These are phyloP conservation scores for Xylariales sp. DNA, from an alignment of 2,329 filamentous ascomycete species.

Conservation along the genomic window DNA sequence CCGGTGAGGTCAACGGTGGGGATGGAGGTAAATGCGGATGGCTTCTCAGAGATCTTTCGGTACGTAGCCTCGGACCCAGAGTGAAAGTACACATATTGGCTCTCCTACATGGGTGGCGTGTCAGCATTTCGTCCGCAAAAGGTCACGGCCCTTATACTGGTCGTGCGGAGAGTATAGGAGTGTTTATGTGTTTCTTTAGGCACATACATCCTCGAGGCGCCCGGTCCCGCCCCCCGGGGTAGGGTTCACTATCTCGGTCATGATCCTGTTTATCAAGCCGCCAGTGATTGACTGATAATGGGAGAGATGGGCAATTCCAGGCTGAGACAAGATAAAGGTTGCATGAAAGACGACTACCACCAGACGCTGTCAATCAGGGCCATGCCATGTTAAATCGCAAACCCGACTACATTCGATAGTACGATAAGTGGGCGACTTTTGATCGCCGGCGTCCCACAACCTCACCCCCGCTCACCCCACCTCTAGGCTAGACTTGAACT, in stretches of 20 bases:
- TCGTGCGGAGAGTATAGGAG: not conserved
- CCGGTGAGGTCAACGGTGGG: conserved; percentile 24
- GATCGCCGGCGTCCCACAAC: too few species aligned
- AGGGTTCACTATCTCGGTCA: not conserved
- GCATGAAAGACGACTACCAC: too few species aligned
- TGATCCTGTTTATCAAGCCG: not conserved
- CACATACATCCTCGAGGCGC: conserved; percentile 1
- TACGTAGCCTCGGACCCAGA: conserved; percentile 25
- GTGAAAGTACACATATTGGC: conserved; percentile 25
- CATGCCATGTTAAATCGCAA: too few species aligned
- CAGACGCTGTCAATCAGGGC: too few species aligned
- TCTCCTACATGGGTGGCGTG: conserved; percentile 8
- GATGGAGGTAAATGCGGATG: conserved; percentile 25
- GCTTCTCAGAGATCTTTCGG: conserved; percentile 19
- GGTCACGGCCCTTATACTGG: not conserved
- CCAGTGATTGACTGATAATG: not conserved
- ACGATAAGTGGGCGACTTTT: too few species aligned
- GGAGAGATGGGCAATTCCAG: not conserved
- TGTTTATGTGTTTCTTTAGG: too few species aligned
- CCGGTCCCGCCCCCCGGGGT: not conserved
- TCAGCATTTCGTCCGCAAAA: not conserved
- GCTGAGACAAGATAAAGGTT: too few species aligned
- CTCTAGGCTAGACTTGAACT: too few species aligned
- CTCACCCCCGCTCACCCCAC: too few species aligned
- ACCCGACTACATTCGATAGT: too few species aligned